A percentile compares a stretch with the other conserved stretches of the same genome.
These are phyloP conservation scores for Senecio squalidus DNA, from an alignment of 140 eudicot genomes.

Conservation along the genomic window DNA sequence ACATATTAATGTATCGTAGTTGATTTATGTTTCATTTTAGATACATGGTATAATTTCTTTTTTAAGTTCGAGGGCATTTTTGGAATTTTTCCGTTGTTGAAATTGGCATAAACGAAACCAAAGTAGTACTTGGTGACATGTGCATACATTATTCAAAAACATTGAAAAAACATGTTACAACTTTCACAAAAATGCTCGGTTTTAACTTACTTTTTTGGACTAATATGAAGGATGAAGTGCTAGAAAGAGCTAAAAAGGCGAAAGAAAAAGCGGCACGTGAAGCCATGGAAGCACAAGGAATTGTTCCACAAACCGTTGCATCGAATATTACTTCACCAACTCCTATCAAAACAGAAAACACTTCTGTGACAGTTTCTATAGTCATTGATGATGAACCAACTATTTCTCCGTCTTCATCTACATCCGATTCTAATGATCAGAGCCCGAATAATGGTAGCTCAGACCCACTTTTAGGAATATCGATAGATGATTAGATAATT, in stretches of 20 bases:
- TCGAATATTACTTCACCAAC: slow-evolving; percentile 20
- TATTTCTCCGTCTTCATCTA: slow-evolving; percentile 25
- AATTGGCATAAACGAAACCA: too few relatives aligned
- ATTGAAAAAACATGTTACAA: too few relatives aligned
- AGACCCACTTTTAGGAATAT: slow-evolving; percentile 29
- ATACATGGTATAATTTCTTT: too few relatives aligned
- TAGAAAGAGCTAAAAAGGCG: slow-evolving; percentile 72
- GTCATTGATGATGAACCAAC: slow-evolving; percentile 16
- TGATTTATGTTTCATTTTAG: too few relatives aligned
- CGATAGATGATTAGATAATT: slow-evolving; percentile 33
- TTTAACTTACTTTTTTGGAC: slow-evolving; percentile 6
- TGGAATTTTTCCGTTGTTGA: too few relatives aligned
- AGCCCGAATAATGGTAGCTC: slow-evolving; percentile 13
- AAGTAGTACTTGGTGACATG: too few relatives aligned
- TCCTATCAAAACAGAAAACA: slow-evolving; percentile 16
- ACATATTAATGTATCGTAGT: too few relatives aligned
- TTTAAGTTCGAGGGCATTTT: too few relatives aligned
- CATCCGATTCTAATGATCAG: slow-evolving; percentile 17
- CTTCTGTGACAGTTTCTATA: not conserved
- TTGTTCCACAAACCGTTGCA: slow-evolving; percentile 33
- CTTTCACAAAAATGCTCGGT: not conserved
- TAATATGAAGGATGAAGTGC: slow-evolving; percentile 61
- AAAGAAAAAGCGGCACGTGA: slow-evolving; percentile 83
- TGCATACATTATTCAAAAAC: too few relatives aligned
- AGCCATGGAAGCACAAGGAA: slow-evolving; percentile 58